Base-by-base conservation (phyloP, 805 yeast species). In the Candida qinlingensis region DNA sequence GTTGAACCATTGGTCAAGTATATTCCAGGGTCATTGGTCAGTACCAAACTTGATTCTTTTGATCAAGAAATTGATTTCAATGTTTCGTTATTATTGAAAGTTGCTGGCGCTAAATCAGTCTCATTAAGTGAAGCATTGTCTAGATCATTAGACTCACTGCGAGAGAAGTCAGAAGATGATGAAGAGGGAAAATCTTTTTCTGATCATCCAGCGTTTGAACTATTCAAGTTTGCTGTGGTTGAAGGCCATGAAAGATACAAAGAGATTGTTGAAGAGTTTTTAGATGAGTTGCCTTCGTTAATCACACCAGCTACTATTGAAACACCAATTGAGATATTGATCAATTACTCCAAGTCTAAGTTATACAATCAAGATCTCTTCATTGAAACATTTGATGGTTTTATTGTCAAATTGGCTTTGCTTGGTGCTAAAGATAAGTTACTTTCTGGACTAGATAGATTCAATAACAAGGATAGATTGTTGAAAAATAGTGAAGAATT, bases 241-340 rank as follows among this genome's bases (percentile, higher is more conserved):
- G 47, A 54, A 11, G 58, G 65, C 37, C 11, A 57, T 5, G 34
- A 46, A 0, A 49, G 53, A 7, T 65, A 53, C 45, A 28, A 49
- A 4, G 50, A 61, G 0, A 59, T 61, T n/a, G 58, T 80, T 1
- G 54, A 59, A 0, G 57, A 59, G 4, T 65, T 74, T 39, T 51
- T 75, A 13, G 55, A 56, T 19, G 65, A 64, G 12, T 13, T 77
- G 6, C 70, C 75, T 5, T 54, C 59, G 2, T 60, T 61, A 51
- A 50, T 74, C 6, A 62, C 69, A 0, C 56, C 63, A 6, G 41
- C 49, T 0, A 61, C 63, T 13, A 55, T 65, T 42, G 70, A 65
- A 4, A 41, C 46, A 8, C 70, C 73, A 2, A 53, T 74, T 11
- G 44, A 53, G 1, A 51, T 74, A 4, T 47, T 77, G 39, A 52